Base-by-base conservation (phyloP, 768 basidiomycete species). In the Lactifluus subvellereus region DNA sequence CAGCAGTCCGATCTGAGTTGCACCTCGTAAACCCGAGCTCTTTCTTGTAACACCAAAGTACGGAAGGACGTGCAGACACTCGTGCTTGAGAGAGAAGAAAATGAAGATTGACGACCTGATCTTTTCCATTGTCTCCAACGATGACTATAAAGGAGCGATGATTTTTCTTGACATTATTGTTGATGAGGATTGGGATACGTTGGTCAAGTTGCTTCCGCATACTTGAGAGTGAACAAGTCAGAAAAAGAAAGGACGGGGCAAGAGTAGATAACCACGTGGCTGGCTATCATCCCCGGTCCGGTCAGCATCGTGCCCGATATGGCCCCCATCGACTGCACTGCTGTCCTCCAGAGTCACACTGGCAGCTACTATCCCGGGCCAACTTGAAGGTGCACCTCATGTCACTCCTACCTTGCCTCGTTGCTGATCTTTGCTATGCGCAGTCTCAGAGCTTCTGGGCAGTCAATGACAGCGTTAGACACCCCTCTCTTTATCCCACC, bases 41-140 rank as follows among this genome's bases (percentile, higher is more conserved):
- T 72, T 98, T 98, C 77, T 97, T 98, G 80, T 99, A 99, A 69
- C 94, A 97, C 97, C 97, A 99, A 64, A 98, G 76, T 1, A 97
- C 94, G 7, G 89, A 91, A 2, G 94, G 94, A 16, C 94, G 80
- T 4, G 92, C 89, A 22, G 91, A 94, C 2, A 94, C 86, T 58
- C 89, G 82, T 14, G 90, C 89, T 78, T 98, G 95, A 0, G 94
- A 94, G 18, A 99, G 83, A 51, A 99, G 73, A 74, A 91, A 98
- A 74, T 99, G 96, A 33, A 99, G 79, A 73, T 98, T 98, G 59
- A 98, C 95, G 55, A 96, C 84, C 86, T 98, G 97, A 70, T 96
- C 93, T 70, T 91, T 82, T 7, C 88, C 90, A 73, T 86, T 90
- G 78, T 98, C 95, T 40, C 97, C 97, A 18, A 98, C 94, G 49